Evolutionary conservation across 768 basidiomycete genomes (phyloP).

Genomic region (Termitomyces sp.): DNA sequence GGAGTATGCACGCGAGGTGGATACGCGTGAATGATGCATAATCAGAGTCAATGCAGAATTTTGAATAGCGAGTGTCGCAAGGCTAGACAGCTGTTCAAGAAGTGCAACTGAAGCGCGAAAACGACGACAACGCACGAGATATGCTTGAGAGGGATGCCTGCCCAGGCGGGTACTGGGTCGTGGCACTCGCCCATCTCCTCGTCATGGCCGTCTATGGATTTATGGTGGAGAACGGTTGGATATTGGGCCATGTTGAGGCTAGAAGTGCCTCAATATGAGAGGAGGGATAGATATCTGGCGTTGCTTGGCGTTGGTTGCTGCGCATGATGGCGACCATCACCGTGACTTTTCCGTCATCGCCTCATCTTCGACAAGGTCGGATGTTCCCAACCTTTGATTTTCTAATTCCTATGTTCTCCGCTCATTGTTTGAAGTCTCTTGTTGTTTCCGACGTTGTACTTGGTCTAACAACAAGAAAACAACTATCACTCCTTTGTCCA

Average conservation of each 20-base stretch:
- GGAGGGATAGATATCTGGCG: not conserved
- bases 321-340: constrained; percentile 9
- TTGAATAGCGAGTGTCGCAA: constrained; percentile 85
- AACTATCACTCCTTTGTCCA: not conserved
- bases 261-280: constrained; percentile 7
- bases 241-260: constrained; percentile 14
- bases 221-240: constrained; percentile 10
- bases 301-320: constrained; percentile 4
- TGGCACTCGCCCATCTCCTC: constrained; percentile 38
- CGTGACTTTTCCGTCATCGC: constrained; percentile 5
- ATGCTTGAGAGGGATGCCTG: constrained; percentile 73
- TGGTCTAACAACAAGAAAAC: not conserved
- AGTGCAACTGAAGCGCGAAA: not conserved
- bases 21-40: constrained; percentile 94
- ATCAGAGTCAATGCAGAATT: constrained; percentile 89
- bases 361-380: not conserved
- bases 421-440: not conserved
- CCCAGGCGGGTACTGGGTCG: constrained; percentile 46
- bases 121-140: constrained; percentile 55
- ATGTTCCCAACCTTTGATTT: not conserved
- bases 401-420: not conserved
- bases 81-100: constrained; percentile 30
- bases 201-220: constrained; percentile 29
- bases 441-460: not conserved
- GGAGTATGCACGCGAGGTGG: constrained; percentile 74